Conservation (phyloP, 495 filamentous ascomycete genomes). For the Neurospora sp. region DNA sequence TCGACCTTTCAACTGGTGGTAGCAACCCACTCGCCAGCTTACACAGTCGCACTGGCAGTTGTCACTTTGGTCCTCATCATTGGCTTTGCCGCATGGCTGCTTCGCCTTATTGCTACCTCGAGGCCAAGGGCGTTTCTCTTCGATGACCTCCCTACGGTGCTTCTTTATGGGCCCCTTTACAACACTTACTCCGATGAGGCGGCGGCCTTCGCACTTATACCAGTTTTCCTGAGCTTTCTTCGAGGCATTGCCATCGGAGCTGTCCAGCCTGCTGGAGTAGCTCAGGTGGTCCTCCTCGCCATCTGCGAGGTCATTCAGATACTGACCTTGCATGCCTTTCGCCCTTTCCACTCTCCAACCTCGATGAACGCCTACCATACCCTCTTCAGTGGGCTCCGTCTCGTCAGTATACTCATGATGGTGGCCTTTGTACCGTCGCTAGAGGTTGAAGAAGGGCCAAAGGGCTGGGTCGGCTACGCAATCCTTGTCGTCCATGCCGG, state of each 20-base stretch:
- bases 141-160: conserved; percentile 81
- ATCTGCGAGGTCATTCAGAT: conserved; percentile 89
- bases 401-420: conserved; percentile 72
- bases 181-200: conserved; percentile 94
- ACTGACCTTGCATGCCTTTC: conserved; percentile 79
- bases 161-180: conserved; percentile 91
- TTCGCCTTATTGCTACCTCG: conserved; percentile 67
- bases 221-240: conserved; percentile 69
- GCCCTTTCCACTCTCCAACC: conserved; percentile 79
- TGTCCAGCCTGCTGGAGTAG: conserved; percentile 84
- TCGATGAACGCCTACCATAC: conserved; percentile 98
- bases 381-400: conserved; percentile 67
- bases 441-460: conserved; percentile 61
- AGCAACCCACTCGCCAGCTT: conserved; percentile 51
- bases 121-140: conserved; percentile 79
- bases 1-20: conserved; percentile 90
- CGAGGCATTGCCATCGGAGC: conserved; percentile 88
- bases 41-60: conserved; percentile 60
- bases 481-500: conserved; percentile 80
- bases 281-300: conserved; percentile 81
- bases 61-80: conserved; percentile 62
- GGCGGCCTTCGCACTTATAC: conserved; percentile 72
- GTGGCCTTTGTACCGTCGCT: conserved; percentile 80
- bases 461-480: conserved; percentile 90
- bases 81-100: conserved; percentile 64